Conservation (phyloP, 495 filamentous ascomycete species). For the Aspergillus incahuasiensis region DNA sequence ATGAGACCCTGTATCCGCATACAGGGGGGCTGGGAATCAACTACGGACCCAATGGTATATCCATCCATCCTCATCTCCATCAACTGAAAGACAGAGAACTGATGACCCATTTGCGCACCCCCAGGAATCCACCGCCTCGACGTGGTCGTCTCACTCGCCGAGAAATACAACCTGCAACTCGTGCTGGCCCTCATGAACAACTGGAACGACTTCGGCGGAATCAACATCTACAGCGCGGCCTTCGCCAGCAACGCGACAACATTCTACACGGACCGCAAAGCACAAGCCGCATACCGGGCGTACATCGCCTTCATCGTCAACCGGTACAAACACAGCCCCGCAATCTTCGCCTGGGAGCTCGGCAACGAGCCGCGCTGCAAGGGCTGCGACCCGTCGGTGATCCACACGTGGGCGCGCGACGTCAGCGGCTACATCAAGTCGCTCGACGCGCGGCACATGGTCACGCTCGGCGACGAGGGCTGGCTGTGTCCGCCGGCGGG, state of each 20-base stretch:
- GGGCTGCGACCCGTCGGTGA: slow-evolving; percentile 52
- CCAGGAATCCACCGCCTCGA: slow-evolving; percentile 56
- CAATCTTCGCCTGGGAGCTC: slow-evolving; percentile 69
- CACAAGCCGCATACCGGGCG: slow-evolving; percentile 55
- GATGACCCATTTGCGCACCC: background rate
- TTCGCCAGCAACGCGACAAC: slow-evolving; percentile 50
- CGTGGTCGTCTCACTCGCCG: slow-evolving; percentile 57
- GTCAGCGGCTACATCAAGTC: slow-evolving; percentile 60
- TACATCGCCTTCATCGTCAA: slow-evolving; percentile 61
- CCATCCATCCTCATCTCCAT: background rate
- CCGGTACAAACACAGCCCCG: slow-evolving; percentile 51
- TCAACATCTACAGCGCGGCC: slow-evolving; percentile 56
- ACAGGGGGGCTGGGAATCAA: slow-evolving; percentile 54
- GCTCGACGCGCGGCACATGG: slow-evolving; percentile 60
- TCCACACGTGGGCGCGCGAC: slow-evolving; percentile 58
- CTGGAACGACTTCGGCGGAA: slow-evolving; percentile 15
- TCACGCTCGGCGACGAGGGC: slow-evolving; percentile 57
- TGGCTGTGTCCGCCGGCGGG: slow-evolving; percentile 1
- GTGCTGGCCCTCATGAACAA: slow-evolving; percentile 53
- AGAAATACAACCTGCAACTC: slow-evolving; percentile 55
- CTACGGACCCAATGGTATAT: slow-evolving; percentile 53
- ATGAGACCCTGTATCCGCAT: slow-evolving; percentile 21
- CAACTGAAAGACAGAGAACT: background rate
- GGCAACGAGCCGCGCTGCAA: slow-evolving; percentile 68
- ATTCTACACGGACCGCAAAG: slow-evolving; percentile 54